These are phyloP conservation scores for Huntiella savannae DNA, from an alignment of 2,329 filamentous ascomycete genomes.

Conservation along the genomic window DNA sequence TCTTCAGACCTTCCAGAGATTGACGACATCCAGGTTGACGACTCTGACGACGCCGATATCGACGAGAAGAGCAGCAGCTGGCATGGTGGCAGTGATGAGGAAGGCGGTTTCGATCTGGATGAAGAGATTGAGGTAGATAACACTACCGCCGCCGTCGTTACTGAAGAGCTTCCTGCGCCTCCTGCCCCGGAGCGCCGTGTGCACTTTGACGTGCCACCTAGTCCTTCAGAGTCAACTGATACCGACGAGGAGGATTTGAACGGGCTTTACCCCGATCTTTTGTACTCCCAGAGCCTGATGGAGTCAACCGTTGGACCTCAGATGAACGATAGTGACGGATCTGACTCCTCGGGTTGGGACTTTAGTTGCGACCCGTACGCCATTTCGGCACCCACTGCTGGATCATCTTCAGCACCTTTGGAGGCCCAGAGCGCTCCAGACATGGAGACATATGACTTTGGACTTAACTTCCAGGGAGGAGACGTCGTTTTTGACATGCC, in stretches of 20 bases:
- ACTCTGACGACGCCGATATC: slow-evolving; percentile 7
- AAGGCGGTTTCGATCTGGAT: slow-evolving; percentile 15
- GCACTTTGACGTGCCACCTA: slow-evolving; percentile 50
- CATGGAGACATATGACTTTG: background rate
- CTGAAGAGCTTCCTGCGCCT: background rate
- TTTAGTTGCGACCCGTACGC: slow-evolving; percentile 28
- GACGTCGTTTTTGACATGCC: slow-evolving; percentile 18
- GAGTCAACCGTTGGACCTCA: slow-evolving; percentile 55
- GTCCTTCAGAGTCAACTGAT: slow-evolving; percentile 44
- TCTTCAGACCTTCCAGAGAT: slow-evolving; percentile 16
- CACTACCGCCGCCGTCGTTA: background rate
- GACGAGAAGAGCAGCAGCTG: slow-evolving; percentile 9
- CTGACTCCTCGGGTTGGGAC: slow-evolving; percentile 45
- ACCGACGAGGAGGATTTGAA: slow-evolving; percentile 32
- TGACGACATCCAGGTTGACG: background rate
- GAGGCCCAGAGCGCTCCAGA: slow-evolving; percentile 21
- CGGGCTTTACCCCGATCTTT: slow-evolving; percentile 58
- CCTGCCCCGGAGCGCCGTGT: slow-evolving; percentile 40
- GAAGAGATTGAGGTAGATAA: slow-evolving; percentile 14
- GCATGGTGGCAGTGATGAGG: slow-evolving; percentile 6
- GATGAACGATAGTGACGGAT: slow-evolving; percentile 43
- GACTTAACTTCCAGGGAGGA: background rate
- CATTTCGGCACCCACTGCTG: background rate
- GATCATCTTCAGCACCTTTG: too few species aligned
- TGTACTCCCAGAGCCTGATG: slow-evolving; percentile 58